phyloP scores from a whole-genome alignment of 768 basidiomycete genomes.

The Pleurotus djamor region DNA sequence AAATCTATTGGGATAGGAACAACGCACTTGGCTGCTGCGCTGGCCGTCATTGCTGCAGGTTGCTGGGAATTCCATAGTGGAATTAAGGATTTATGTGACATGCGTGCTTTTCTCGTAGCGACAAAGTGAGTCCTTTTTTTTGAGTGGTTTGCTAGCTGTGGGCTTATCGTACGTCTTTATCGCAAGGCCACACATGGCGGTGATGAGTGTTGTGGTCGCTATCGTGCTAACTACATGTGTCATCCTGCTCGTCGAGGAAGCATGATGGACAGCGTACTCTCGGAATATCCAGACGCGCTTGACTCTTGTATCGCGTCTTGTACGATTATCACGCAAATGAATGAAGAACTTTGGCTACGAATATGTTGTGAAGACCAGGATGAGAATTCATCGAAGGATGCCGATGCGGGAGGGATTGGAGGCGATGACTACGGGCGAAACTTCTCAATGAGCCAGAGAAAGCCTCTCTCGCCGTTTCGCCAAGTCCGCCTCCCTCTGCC shows the following conservation, averaged over 20 bases:
- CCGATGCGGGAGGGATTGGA: too few relatives aligned
- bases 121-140: slow-evolving; percentile 42
- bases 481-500: too few relatives aligned
- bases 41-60: slow-evolving; percentile 54
- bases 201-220: slow-evolving; percentile 47
- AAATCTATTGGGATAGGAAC: slow-evolving; percentile 45
- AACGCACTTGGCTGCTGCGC: slow-evolving; percentile 50
- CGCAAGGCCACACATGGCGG: slow-evolving; percentile 45
- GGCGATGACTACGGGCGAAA: too few relatives aligned
- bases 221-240: slow-evolving; percentile 53
- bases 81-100: slow-evolving; percentile 50
- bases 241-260: slow-evolving; percentile 39
- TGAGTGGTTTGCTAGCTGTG: background rate
- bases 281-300: too few relatives aligned
- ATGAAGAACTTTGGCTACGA: too few relatives aligned
- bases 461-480: too few relatives aligned
- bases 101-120: slow-evolving; percentile 58
- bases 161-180: slow-evolving; percentile 1
- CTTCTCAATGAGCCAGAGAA: too few relatives aligned
- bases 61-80: slow-evolving; percentile 66
- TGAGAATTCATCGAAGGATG: too few relatives aligned
- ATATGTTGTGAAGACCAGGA: too few relatives aligned
- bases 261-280: background rate
- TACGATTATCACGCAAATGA: too few relatives aligned
- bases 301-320: too few relatives aligned